A percentile compares a stretch with the other conserved stretches of the same genome.
These are phyloP conservation scores for Penicillium corylophilum DNA, from an alignment of 2,329 filamentous ascomycete species.

Conservation along the genomic window DNA sequence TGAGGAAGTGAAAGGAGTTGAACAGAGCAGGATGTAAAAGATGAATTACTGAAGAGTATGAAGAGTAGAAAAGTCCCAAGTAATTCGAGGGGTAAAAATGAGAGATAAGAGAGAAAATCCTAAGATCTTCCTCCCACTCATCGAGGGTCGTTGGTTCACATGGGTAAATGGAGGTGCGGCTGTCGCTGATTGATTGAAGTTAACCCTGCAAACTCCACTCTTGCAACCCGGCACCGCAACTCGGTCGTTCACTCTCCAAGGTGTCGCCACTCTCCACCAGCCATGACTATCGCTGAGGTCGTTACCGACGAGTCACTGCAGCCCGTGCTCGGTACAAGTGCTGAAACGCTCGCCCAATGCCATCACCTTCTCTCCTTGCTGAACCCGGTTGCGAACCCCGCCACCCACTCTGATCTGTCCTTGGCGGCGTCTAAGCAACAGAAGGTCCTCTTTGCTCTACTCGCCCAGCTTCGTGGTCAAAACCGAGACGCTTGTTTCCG, in stretches of 20 bases:
- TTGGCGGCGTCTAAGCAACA: conserved; percentile 70
- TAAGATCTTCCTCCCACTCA: conserved; percentile 17
- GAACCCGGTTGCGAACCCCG: conserved; percentile 45
- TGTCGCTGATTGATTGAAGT: conserved; percentile 16
- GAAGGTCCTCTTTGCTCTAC: conserved; percentile 74
- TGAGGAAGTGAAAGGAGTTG: neutral
- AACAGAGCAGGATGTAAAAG: neutral
- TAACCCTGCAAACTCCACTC: conserved; percentile 2
- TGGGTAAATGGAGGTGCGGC: conserved; percentile 2
- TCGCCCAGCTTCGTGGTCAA: conserved; percentile 76
- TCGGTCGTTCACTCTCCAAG: neutral
- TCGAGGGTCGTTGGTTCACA: conserved; percentile 18
- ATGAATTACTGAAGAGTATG: neutral
- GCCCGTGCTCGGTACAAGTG: conserved; percentile 70
- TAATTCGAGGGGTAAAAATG: neutral
- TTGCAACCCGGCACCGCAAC: conserved; percentile 9
- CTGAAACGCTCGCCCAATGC: conserved; percentile 70
- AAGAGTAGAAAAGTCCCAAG: neutral
- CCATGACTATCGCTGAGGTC: conserved; percentile 58
- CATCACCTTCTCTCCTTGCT: conserved; percentile 60
- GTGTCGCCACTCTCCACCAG: neutral
- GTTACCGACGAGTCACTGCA: conserved; percentile 66
- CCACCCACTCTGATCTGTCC: conserved; percentile 51
- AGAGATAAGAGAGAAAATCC: conserved; percentile 7
- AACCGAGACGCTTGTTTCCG: conserved; percentile 79